Evolutionary conservation across 2,329 filamentous ascomycete genomes (phyloP), one percentile per base, ranked within the genome.

Genomic region (Aspergillus novoparasiticus): DNA sequence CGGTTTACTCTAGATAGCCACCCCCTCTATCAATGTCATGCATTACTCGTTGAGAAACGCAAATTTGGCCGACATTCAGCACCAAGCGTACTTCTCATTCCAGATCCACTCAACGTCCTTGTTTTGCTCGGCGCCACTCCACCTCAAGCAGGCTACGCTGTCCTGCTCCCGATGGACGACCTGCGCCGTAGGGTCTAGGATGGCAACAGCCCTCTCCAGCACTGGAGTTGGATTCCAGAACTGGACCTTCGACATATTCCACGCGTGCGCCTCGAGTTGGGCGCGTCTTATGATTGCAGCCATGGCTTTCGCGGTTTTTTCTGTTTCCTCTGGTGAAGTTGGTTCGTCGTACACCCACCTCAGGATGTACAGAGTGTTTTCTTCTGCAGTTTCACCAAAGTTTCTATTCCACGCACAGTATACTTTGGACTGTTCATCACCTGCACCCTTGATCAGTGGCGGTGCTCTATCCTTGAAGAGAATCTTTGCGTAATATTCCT

Each of bases 151-250:
- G 60, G 79, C 73, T 66, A 84, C 79, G 65, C 81, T 82, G 62
- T 76, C 77, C 66, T 80, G 76, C 59, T 84, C 81, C 50, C 82
- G 78, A 50, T 81, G 77, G 41, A 82, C 72, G 34, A 83, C 65
- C 58, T 79, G 62, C 48, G 73, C 76, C 32, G 71, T 70, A 4
- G 76, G 75, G 55, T 80, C 74, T 53, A 81, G 56, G 58, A 77
- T 59, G 53, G 75, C 72, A 48, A 80, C 79, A 2, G 81, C 80
- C 62, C 79, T 73, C 57, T 81, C 66, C 30, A 88, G 74, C 66
- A 83, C 71, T 8, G 85, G 80, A 4, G 85, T 85, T 0, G 94
- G 93, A 73, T 95, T 96, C 94, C 94, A 98, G 58, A 94, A 81
- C 74, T 93, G 86, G 4, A 97, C 86, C 53, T 87, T 84, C 46